These are phyloP conservation scores for Fusarium haematococcum DNA, from an alignment of 2,329 filamentous ascomycete species.

Conservation along the genomic window DNA sequence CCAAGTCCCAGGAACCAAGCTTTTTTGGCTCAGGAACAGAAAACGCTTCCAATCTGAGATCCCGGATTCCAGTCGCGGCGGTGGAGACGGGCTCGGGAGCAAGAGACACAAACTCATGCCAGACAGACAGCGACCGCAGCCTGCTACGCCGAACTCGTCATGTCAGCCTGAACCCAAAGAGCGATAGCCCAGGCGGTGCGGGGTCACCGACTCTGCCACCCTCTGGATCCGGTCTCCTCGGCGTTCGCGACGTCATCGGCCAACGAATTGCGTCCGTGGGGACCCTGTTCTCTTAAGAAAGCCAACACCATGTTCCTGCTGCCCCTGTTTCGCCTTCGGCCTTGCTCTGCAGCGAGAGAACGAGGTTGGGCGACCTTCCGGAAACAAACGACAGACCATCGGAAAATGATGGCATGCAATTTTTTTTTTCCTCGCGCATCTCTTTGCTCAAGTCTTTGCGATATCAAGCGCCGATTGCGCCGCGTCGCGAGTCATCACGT, in stretches of 20 bases:
- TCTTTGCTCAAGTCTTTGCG: not conserved
- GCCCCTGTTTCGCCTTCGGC: conserved; percentile 9
- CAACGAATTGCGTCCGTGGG: conserved; percentile 27
- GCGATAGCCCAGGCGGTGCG: conserved; percentile 7
- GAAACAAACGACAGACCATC: not conserved
- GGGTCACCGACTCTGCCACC: conserved; percentile 36
- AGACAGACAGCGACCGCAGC: conserved; percentile 17
- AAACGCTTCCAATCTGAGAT: conserved; percentile 13
- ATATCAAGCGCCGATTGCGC: conserved; percentile 9
- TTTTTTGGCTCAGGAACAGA: conserved; percentile 33
- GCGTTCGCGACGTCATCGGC: conserved; percentile 41
- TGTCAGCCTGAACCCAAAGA: conserved; percentile 7
- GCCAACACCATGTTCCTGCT: conserved; percentile 26
- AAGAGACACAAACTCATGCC: not conserved
- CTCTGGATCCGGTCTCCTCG: conserved; percentile 29
- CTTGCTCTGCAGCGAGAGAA: conserved; percentile 2
- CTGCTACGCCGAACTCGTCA: conserved; percentile 28
- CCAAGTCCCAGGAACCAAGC: conserved; percentile 11
- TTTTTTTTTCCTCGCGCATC: not conserved
- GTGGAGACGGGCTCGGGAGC: not conserved
- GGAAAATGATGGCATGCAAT: not conserved
- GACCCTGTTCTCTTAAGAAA: conserved; percentile 11
- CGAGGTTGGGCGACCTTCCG: conserved; percentile 8
- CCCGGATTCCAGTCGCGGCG: conserved; percentile 7
- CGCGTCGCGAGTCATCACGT: not conserved